Conservation (phyloP, 1,139 yeast genomes). For the Saccharomyces hybrid region DNA sequence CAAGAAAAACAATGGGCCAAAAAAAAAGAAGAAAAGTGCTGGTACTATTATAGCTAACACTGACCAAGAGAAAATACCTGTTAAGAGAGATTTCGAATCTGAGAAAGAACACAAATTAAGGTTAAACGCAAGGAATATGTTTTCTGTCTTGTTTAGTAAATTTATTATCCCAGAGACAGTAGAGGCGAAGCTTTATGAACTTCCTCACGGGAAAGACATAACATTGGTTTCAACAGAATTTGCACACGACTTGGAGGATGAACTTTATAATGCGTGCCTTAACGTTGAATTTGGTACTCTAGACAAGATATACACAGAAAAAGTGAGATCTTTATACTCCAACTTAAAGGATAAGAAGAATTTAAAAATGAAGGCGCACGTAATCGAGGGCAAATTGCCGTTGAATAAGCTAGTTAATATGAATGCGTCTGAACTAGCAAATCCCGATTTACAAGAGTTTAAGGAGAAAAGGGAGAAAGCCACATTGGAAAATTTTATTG, state of each 20-base stretch:
- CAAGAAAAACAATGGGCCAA: conserved; percentile 3
- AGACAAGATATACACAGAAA: conserved; percentile 42
- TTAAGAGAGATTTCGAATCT: conserved; percentile 1
- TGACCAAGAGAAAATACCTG: conserved; percentile 5
- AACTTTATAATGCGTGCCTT: conserved; percentile 37
- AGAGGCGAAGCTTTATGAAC: conserved; percentile 22
- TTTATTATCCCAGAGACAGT: conserved; percentile 40
- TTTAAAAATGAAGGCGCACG: conserved; percentile 39
- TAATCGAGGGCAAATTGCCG: conserved; percentile 42
- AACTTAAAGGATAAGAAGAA: conserved; percentile 50
- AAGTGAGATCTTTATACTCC: conserved; percentile 45
- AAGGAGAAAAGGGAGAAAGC: conserved; percentile 69
- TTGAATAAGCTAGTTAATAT: conserved; percentile 48
- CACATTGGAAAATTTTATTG: conserved; percentile 54
- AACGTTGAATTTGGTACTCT: conserved; percentile 32
- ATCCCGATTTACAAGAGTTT: conserved; percentile 61
- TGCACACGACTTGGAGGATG: conserved; percentile 36
- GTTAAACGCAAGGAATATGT: conserved; percentile 37
- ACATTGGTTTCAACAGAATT: conserved; percentile 38
- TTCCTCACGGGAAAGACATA: conserved; percentile 28
- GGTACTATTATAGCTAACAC: conserved; percentile 6
- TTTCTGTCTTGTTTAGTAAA: conserved; percentile 33
- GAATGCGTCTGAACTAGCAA: conserved; percentile 58
- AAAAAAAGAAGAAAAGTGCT: conserved; percentile 20
- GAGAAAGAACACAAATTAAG: conserved; percentile 29